Evolutionary conservation across 2,329 filamentous ascomycete species (phyloP).

Genomic region (Onygenales sp.): DNA sequence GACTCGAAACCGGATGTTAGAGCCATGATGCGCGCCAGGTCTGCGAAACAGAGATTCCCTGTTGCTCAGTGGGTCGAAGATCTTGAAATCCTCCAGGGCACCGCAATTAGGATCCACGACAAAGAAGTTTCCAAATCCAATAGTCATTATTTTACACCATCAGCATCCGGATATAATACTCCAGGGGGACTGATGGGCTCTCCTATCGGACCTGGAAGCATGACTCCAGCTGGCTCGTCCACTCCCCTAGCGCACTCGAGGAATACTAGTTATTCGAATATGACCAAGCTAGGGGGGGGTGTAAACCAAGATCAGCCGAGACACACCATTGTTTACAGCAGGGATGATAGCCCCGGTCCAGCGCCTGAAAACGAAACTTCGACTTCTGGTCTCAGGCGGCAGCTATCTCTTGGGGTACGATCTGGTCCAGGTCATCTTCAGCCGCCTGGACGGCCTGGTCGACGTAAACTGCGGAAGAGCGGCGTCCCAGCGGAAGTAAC

Average conservation of each 20-base stretch:
- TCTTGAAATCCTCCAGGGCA: constrained; percentile 52
- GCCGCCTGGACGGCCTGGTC: not conserved
- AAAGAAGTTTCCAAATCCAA: constrained; percentile 23
- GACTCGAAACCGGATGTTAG: constrained; percentile 47
- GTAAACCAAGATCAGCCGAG: not conserved
- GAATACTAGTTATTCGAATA: not conserved
- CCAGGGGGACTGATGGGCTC: not conserved
- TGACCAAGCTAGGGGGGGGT: not conserved
- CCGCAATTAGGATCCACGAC: constrained; percentile 49
- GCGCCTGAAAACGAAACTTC: constrained; percentile 16
- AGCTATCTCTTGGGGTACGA: constrained; percentile 31
- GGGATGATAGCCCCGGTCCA: constrained; percentile 23
- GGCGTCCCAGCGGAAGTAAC: not conserved
- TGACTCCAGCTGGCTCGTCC: not conserved
- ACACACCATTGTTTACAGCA: constrained; percentile 13
- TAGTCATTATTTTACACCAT: not conserved
- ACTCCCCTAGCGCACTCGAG: not conserved
- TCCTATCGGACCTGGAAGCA: constrained; percentile 1
- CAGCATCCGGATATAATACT: not conserved
- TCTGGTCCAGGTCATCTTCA: constrained; percentile 29
- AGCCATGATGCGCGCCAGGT: constrained; percentile 55
- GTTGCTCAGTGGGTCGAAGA: constrained; percentile 59
- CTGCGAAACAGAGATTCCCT: constrained; percentile 57
- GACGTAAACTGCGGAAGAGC: not conserved
- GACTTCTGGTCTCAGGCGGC: constrained; percentile 24